Conservation (phyloP, 257 asterid species). For the Schizonepeta tenuifolia region DNA sequence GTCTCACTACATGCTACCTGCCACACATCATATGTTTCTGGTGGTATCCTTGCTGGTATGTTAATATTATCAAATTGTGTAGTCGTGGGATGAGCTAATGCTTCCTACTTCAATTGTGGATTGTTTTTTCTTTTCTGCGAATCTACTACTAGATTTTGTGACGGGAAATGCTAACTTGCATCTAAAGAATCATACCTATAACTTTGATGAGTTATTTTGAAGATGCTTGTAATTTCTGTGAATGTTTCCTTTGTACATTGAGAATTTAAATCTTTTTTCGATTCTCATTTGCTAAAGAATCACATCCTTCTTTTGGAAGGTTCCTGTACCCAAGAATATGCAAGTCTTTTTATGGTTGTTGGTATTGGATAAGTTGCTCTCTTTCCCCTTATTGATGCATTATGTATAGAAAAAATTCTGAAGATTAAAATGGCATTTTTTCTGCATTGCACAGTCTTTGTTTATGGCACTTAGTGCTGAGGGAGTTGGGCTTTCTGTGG, state of each 20-base stretch:
- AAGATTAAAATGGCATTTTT: not conserved
- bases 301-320: not conserved
- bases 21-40: slow-evolving; percentile 61
- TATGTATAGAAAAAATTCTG: not conserved
- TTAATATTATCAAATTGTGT: slow-evolving; percentile 27
- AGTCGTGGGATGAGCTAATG: not conserved
- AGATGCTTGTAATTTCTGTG: slow-evolving; percentile 16
- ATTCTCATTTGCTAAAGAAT: not conserved
- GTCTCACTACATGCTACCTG: slow-evolving; percentile 63
- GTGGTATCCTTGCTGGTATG: slow-evolving; percentile 99
- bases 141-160: not conserved
- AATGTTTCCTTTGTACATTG: slow-evolving; percentile 1
- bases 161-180: slow-evolving; percentile 24
- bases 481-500: not conserved
- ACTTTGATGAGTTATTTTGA: slow-evolving; percentile 13
- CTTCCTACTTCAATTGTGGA: not conserved
- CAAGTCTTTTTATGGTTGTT: not conserved
- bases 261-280: not conserved
- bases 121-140: not conserved
- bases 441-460: not conserved
- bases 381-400: not conserved
- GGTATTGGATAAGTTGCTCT: not conserved
- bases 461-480: not conserved
- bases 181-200: not conserved
- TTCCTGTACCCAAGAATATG: not conserved